Percentiles rank a stretch among this genome's conserved stretches.
Evolutionary conservation across 371 early-diverging fungal genomes (phyloP).

Genomic region (Rhizopus delemar): DNA sequence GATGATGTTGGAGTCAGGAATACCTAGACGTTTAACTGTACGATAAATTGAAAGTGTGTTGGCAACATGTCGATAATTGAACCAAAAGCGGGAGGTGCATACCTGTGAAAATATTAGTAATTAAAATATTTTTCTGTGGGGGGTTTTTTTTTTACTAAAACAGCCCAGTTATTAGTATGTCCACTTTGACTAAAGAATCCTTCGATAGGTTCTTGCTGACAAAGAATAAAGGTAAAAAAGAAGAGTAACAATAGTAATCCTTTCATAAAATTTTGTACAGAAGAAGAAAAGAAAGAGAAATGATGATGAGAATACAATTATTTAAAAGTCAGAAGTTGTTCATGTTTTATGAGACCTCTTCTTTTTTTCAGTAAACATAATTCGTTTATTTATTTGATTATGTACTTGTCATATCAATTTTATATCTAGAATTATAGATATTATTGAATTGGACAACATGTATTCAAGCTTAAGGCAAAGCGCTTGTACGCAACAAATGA

Average conservation of each 20-base stretch:
- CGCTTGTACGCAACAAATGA: no score
- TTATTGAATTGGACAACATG: no score
- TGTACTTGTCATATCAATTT: no score
- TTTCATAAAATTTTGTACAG: no score
- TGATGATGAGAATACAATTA: no score
- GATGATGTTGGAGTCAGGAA: constrained; percentile 96
- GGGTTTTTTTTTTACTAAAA: constrained; percentile 68
- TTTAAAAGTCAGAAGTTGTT: no score
- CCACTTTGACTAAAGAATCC: constrained; percentile 62
- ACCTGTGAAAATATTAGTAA: constrained; percentile 56
- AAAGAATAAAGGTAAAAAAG: neutral
- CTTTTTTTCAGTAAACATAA: no score
- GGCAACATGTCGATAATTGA: constrained; percentile 94
- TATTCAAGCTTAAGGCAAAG: no score
- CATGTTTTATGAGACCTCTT: no score
- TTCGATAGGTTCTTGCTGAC: constrained; percentile 34
- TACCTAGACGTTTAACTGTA: constrained; percentile 96
- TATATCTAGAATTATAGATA: no score
- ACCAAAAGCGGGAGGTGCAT: constrained; percentile 97
- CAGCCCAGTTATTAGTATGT: constrained; percentile 98
- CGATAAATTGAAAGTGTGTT: constrained; percentile 95
- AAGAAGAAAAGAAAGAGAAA: no score
- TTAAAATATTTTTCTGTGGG: neutral
- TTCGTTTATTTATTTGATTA: no score
- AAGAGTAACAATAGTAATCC: neutral